phyloP scores from a whole-genome alignment of 306 rosid genomes.

The Ammopiptanthus mongolicus region DNA sequence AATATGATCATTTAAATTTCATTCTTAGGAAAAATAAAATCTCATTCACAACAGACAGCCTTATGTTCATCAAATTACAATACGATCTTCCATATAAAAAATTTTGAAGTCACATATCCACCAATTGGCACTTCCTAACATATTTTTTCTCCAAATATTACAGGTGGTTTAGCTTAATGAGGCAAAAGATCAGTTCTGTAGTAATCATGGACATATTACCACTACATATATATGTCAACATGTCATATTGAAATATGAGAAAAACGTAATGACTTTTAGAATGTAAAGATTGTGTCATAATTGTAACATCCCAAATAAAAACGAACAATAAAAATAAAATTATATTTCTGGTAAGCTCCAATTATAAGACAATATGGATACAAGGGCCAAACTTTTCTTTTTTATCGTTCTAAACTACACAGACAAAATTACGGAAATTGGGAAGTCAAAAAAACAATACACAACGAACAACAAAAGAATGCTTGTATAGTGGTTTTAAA shows the following conservation, averaged over 20 bases:
- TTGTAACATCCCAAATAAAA: neutral
- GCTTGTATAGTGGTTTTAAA: constrained; percentile 4
- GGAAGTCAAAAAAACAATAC: neutral
- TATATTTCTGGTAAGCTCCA: neutral
- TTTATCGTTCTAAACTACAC: neutral
- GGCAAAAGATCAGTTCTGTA: neutral
- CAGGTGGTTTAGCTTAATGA: neutral
- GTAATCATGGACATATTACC: neutral
- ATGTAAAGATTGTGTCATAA: neutral
- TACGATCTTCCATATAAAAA: neutral
- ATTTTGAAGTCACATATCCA: neutral
- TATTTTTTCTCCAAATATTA: neutral
- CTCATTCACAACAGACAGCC: neutral
- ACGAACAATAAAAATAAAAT: neutral
- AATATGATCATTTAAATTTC: neutral
- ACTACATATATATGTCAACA: neutral
- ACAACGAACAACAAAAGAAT: neutral
- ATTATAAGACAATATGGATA: neutral
- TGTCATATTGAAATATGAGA: neutral
- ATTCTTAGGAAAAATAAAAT: neutral
- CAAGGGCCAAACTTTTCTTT: neutral
- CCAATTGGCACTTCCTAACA: neutral
- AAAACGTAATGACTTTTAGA: neutral
- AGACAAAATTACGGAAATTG: neutral
- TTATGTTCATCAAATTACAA: neutral